A percentile compares a stretch with the other conserved stretches of the same genome.
Evolutionary conservation across 768 basidiomycete species (phyloP).

Genomic region (Crassisporium funariophilum): DNA sequence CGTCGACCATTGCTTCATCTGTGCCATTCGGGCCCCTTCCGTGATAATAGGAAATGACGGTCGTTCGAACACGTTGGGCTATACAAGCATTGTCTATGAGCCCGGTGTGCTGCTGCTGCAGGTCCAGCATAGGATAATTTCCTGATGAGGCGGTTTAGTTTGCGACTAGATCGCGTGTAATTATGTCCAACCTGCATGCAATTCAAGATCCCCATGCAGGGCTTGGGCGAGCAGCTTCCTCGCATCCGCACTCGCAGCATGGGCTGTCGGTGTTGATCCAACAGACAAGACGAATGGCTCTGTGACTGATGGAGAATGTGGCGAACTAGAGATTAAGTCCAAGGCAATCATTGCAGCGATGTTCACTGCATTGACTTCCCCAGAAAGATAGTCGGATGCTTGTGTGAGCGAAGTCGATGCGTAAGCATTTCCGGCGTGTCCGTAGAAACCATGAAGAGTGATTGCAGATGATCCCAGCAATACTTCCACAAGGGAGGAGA

Average conservation of each 20-base stretch:
- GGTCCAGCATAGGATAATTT: constrained; percentile 82
- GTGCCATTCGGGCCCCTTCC: constrained; percentile 58
- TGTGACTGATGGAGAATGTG: constrained; percentile 32
- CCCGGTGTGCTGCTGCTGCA: constrained; percentile 80
- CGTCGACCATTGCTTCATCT: constrained; percentile 81
- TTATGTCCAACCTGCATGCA: constrained; percentile 64
- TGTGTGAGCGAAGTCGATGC: constrained; percentile 68
- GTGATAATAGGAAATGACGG: constrained; percentile 80
- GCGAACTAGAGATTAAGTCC: constrained; percentile 41
- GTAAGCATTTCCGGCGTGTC: constrained; percentile 78
- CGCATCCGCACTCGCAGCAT: constrained; percentile 64
- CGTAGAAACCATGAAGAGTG: constrained; percentile 81
- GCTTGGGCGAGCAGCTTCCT: constrained; percentile 43
- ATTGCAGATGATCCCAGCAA: constrained; percentile 57
- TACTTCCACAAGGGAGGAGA: constrained; percentile 54
- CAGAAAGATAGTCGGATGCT: constrained; percentile 65
- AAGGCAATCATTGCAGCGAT: constrained; percentile 59
- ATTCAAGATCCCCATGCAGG: constrained; percentile 66
- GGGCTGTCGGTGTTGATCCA: constrained; percentile 87
- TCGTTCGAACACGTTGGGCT: constrained; percentile 68
- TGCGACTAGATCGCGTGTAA: not conserved
- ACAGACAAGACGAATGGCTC: constrained; percentile 73
- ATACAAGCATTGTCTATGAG: constrained; percentile 59
- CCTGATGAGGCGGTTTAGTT: constrained; percentile 38
- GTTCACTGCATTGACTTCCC: constrained; percentile 74